phyloP scores from a whole-genome alignment of 805 yeast species.

The Cyberlindnera maritima region DNA sequence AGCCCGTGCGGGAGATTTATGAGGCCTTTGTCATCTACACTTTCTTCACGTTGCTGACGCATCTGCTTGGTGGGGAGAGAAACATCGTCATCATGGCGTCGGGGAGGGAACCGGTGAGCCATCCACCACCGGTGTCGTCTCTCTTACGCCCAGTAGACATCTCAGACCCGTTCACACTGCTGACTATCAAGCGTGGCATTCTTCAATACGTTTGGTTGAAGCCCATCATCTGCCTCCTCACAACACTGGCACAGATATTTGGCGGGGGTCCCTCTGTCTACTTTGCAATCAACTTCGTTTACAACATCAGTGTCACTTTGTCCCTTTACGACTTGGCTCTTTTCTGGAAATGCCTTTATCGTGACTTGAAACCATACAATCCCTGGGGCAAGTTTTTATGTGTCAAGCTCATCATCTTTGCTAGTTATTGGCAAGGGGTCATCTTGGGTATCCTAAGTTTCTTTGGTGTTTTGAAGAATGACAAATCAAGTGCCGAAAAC shows the following conservation, averaged over 20 bases:
- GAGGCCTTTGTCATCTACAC: slow-evolving; percentile 97
- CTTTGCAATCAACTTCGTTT: slow-evolving; percentile 64
- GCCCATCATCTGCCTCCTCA: slow-evolving; percentile 69
- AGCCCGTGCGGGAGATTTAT: slow-evolving; percentile 83
- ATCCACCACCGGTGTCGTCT: slow-evolving; percentile 53
- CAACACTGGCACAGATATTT: slow-evolving; percentile 43
- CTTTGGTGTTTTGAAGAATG: slow-evolving; percentile 39
- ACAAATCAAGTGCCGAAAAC: slow-evolving; percentile 31
- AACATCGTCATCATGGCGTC: slow-evolving; percentile 69
- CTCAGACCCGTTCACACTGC: slow-evolving; percentile 78
- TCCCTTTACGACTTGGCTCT: slow-evolving; percentile 83
- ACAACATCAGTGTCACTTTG: slow-evolving; percentile 76
- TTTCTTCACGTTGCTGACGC: slow-evolving; percentile 78
- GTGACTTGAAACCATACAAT: slow-evolving; percentile 70
- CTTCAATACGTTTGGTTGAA: slow-evolving; percentile 95
- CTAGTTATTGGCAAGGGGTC: slow-evolving; percentile 94
- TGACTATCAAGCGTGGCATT: slow-evolving; percentile 77
- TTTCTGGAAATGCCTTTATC: slow-evolving; percentile 89
- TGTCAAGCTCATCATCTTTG: slow-evolving; percentile 91
- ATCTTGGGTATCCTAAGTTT: slow-evolving; percentile 51
- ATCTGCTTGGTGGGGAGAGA: slow-evolving; percentile 89
- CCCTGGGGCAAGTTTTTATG: slow-evolving; percentile 94
- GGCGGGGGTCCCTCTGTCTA: slow-evolving; percentile 50
- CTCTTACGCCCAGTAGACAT: slow-evolving; percentile 65
- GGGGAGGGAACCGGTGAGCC: slow-evolving; percentile 68